These are phyloP conservation scores for Chondrus crispus DNA, from an alignment of 23 red algal species.

Conservation along the genomic window DNA sequence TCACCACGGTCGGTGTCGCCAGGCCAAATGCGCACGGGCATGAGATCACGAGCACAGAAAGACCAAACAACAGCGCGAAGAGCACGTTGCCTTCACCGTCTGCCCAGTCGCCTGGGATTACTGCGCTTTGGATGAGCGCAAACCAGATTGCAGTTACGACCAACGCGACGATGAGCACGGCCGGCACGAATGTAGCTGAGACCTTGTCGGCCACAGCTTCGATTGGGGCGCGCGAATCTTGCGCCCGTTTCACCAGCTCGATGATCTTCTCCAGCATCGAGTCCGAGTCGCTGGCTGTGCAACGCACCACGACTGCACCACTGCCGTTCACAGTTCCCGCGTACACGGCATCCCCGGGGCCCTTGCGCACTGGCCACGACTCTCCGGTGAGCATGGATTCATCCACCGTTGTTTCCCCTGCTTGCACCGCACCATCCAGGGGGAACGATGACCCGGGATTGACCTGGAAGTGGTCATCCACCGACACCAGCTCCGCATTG, in stretches of 20 bases:
- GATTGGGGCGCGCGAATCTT: conserved; percentile 49
- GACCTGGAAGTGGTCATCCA: conserved; percentile 51
- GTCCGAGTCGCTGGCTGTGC: not conserved
- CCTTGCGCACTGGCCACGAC: conserved; percentile 53
- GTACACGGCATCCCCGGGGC: conserved; percentile 24
- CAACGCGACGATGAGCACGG: conserved; percentile 23
- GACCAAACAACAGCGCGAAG: conserved; percentile 50
- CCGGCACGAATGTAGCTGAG: conserved; percentile 61
- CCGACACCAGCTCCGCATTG: not conserved
- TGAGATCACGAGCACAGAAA: conserved; percentile 69
- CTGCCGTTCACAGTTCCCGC: conserved; percentile 60
- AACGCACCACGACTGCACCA: conserved; percentile 1
- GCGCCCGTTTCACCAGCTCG: conserved; percentile 48
- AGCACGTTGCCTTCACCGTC: not conserved
- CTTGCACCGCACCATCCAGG: conserved; percentile 33
- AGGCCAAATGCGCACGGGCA: conserved; percentile 84
- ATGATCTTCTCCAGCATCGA: conserved; percentile 32
- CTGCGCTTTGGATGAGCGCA: not conserved
- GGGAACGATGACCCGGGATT: conserved; percentile 42
- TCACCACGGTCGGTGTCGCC: conserved; percentile 69
- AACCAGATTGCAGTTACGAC: conserved; percentile 55
- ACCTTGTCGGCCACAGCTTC: conserved; percentile 67
- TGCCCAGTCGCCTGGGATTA: conserved; percentile 23
- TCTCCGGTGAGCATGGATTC: conserved; percentile 81
- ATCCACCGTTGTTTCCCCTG: conserved; percentile 29